Conservation (phyloP, 805 yeast species). For the Wickerhamomyces ciferrii region DNA sequence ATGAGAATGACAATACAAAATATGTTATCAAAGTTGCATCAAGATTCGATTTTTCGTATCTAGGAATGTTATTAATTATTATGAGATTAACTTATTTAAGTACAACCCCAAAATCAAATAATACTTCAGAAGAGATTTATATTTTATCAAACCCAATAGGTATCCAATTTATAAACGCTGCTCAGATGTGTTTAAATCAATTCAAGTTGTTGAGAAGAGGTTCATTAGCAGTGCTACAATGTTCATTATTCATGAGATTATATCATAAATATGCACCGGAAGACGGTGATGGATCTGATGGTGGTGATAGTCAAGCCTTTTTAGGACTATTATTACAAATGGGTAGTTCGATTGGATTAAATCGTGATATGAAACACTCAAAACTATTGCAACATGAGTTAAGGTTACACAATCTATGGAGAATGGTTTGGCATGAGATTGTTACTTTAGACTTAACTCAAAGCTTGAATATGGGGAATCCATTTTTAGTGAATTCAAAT, state of each 20-base stretch:
- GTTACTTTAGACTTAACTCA: constrained; percentile 40
- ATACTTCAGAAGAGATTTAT: constrained; percentile 23
- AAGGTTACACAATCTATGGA: constrained; percentile 38
- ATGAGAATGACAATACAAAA: constrained; percentile 1
- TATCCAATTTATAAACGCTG: constrained; percentile 38
- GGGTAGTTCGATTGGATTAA: constrained; percentile 52
- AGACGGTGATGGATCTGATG: constrained; percentile 52
- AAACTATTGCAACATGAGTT: constrained; percentile 17
- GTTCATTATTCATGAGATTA: constrained; percentile 44
- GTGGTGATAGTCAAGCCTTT: constrained; percentile 44
- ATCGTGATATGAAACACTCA: constrained; percentile 46
- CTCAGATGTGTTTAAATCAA: constrained; percentile 50
- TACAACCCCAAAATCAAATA: constrained; percentile 12
- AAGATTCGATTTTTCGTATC: constrained; percentile 21
- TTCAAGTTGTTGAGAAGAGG: constrained; percentile 44
- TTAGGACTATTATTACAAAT: constrained; percentile 47
- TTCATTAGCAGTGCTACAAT: constrained; percentile 48
- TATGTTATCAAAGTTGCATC: constrained; percentile 9
- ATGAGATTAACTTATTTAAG: constrained; percentile 17
- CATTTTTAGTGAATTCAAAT: constrained; percentile 31
- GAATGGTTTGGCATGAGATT: constrained; percentile 56
- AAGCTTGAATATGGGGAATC: constrained; percentile 43
- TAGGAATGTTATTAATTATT: constrained; percentile 16
- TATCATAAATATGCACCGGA: constrained; percentile 49
- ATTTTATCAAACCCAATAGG: constrained; percentile 42